A percentile compares a stretch with the other conserved stretches of the same genome.
phyloP scores from a whole-genome alignment of 345 rosid species.

The Salix arbutifolia region DNA sequence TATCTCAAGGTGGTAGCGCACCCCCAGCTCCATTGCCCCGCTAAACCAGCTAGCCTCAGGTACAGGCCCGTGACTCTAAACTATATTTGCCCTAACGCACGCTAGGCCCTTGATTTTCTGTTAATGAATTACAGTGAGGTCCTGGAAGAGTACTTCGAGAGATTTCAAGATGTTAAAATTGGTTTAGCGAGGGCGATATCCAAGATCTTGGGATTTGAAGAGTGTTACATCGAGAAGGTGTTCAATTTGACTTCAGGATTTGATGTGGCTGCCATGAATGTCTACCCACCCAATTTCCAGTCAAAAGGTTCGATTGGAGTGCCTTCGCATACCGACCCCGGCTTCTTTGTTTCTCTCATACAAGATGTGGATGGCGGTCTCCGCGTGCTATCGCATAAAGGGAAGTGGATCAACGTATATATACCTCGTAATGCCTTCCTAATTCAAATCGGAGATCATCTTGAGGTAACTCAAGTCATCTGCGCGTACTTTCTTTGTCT shows the following conservation, averaged over 20 bases:
- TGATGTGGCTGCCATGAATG: conserved; percentile 27
- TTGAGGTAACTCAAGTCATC: conserved; percentile 16
- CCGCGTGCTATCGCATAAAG: conserved; percentile 16
- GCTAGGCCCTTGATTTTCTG: no score
- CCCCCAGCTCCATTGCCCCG: conserved; percentile 27
- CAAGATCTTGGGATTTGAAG: conserved; percentile 21
- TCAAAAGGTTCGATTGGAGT: conserved; percentile 21
- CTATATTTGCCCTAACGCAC: no score
- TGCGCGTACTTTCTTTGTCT: no score
- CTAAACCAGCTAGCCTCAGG: conserved; percentile 18
- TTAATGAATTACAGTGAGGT: conserved; percentile 2
- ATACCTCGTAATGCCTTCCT: conserved; percentile 19
- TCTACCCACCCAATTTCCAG: conserved; percentile 21
- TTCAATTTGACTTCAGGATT: conserved; percentile 22
- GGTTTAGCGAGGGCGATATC: conserved; percentile 28
- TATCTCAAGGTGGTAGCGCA: conserved; percentile 22
- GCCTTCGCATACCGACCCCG: conserved; percentile 31
- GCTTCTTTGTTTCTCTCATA: conserved; percentile 23
- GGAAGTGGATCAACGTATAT: conserved; percentile 20
- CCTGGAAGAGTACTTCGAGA: conserved; percentile 16
- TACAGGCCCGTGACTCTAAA: background rate
- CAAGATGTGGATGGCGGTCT: conserved; percentile 33
- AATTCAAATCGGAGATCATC: conserved; percentile 27
- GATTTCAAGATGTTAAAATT: conserved; percentile 13
- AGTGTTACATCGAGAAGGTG: conserved; percentile 20